A percentile compares a stretch with the other conserved stretches of the same genome.
These are phyloP conservation scores for Ophiocordyceps sinensis DNA, from an alignment of 2,329 filamentous ascomycete species.

Conservation along the genomic window DNA sequence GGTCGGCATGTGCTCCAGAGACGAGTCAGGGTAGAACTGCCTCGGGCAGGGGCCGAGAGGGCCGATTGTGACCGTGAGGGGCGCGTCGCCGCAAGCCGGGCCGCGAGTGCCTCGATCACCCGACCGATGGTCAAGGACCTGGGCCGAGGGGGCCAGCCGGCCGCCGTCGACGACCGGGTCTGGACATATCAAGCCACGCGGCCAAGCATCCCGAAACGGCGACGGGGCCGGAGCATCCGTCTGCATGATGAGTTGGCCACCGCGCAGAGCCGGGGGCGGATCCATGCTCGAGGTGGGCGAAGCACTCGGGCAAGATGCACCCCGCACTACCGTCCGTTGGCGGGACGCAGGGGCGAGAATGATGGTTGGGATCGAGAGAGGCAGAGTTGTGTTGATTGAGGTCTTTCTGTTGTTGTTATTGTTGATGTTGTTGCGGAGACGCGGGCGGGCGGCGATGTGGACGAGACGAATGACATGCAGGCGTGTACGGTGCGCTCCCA, in stretches of 20 bases:
- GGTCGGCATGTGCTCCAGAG: conserved; percentile 33
- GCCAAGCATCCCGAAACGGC: neutral
- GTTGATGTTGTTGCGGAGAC: too few relatives aligned
- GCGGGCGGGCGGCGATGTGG: too few relatives aligned
- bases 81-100: neutral
- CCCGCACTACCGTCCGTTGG: too few relatives aligned
- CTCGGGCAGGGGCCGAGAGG: neutral
- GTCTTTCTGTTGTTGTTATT: too few relatives aligned
- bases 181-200: neutral
- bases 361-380: too few relatives aligned
- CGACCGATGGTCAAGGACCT: neutral
- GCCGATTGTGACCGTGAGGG: neutral
- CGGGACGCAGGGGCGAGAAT: neutral
- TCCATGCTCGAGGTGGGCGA: neutral
- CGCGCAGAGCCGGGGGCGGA: neutral
- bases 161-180: neutral
- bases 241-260: conserved; percentile 1
- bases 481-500: too few relatives aligned
- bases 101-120: neutral
- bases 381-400: too few relatives aligned
- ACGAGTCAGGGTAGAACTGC: neutral
- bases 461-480: too few relatives aligned
- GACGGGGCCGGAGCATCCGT: neutral
- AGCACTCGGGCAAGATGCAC: too few relatives aligned
- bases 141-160: neutral